A percentile compares a stretch with the other conserved stretches of the same genome.
These are phyloP conservation scores for Pseudogymnoascus sp. DNA, from an alignment of 2,329 filamentous ascomycete species.

Conservation along the genomic window DNA sequence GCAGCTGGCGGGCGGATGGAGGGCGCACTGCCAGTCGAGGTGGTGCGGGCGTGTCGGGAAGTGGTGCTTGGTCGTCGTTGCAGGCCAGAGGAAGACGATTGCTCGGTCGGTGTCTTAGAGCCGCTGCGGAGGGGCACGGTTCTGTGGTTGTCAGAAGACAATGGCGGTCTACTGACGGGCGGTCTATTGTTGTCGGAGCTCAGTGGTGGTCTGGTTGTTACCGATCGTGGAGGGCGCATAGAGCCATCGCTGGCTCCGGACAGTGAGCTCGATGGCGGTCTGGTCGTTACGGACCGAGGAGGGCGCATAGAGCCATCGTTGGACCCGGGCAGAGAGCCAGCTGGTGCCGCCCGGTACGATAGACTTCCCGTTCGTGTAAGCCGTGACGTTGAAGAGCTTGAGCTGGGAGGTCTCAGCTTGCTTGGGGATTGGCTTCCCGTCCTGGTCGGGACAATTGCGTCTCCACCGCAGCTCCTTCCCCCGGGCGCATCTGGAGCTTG, in stretches of 20 bases:
- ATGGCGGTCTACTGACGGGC: not conserved
- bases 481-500: slow-evolving; percentile 1
- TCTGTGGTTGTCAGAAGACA: not conserved
- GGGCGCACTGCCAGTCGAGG: slow-evolving; percentile 6
- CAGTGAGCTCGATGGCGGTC: not conserved
- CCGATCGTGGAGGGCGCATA: slow-evolving; percentile 8
- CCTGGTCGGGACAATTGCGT: slow-evolving; percentile 9
- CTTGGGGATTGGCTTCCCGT: slow-evolving; percentile 24
- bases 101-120: not conserved
- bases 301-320: slow-evolving; percentile 7
- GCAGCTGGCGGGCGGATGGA: slow-evolving; percentile 21
- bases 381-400: not conserved
- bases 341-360: not conserved
- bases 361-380: not conserved
- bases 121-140: not conserved
- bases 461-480: slow-evolving; percentile 9
- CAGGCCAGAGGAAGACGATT: not conserved
- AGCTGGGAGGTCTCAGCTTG: slow-evolving; percentile 17
- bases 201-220: not conserved
- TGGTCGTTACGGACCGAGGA: not conserved
- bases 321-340: not conserved
- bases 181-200: slow-evolving; percentile 4
- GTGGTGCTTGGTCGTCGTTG: not conserved
- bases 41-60: not conserved
- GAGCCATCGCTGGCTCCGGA: not conserved